Evolutionary conservation across 345 rosid species (phyloP).

Genomic region (Syzygium oleosum): DNA sequence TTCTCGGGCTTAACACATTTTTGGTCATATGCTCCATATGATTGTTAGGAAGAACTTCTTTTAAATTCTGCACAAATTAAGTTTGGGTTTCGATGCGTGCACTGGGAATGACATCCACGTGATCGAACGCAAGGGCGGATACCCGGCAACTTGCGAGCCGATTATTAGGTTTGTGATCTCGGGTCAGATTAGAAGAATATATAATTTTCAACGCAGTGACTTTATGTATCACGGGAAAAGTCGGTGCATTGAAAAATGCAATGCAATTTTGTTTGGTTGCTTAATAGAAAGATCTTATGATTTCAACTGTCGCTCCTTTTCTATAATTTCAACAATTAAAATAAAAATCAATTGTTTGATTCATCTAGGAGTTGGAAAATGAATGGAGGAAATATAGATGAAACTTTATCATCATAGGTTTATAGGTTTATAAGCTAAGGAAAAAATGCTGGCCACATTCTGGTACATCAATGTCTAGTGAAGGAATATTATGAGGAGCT

Average conservation of each 20-base stretch:
- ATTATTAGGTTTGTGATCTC: neutral
- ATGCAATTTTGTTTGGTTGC: neutral
- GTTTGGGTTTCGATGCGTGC: neutral
- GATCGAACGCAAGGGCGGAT: neutral
- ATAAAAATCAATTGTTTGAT: neutral
- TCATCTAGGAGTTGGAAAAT: neutral
- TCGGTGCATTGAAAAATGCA: neutral
- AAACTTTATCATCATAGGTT: neutral
- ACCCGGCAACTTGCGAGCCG: neutral
- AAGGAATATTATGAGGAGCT: neutral
- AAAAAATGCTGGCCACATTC: neutral
- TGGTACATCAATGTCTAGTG: neutral
- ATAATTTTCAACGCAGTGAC: neutral
- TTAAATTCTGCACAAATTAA: neutral
- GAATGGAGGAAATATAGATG: neutral
- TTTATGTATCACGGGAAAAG: neutral
- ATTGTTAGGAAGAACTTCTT: neutral
- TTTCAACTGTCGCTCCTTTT: neutral
- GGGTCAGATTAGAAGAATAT: neutral
- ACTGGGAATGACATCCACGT: neutral
- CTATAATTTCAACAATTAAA: neutral
- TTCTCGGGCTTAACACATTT: neutral
- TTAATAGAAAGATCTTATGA: neutral
- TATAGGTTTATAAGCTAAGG: neutral
- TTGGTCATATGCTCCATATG: neutral